Percentiles rank a stretch among this genome's conserved stretches.
Evolutionary conservation across 345 rosid genomes (phyloP).

Genomic region (Populus simonii): DNA sequence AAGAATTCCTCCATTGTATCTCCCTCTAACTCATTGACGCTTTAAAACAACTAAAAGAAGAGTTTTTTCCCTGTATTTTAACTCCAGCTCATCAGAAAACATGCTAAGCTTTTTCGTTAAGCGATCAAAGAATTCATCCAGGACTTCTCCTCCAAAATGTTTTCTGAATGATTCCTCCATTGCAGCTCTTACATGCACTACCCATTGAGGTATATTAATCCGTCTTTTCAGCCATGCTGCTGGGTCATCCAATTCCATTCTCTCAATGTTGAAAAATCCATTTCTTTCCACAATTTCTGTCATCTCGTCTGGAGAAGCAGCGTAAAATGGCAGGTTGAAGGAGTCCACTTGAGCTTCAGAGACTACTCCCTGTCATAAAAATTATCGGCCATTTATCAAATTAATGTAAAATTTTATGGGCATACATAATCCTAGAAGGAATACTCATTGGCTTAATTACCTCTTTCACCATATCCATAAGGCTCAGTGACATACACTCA

Average conservation of each 20-base stretch:
- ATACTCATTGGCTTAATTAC: neutral
- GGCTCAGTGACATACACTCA: conserved; percentile 1
- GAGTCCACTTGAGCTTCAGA: conserved; percentile 48
- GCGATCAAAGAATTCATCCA: conserved; percentile 38
- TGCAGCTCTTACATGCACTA: conserved; percentile 48
- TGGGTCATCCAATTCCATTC: conserved; percentile 39
- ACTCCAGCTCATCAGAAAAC: conserved; percentile 28
- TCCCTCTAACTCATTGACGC: conserved; percentile 24
- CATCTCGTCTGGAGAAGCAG: conserved; percentile 40
- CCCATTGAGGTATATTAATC: conserved; percentile 33
- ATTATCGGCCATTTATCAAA: neutral
- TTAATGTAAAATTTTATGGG: neutral
- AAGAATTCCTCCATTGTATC: neutral
- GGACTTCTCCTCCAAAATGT: conserved; percentile 35
- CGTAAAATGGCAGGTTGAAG: conserved; percentile 52
- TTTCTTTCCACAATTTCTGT: conserved; percentile 31
- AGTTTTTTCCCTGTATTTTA: conserved; percentile 33
- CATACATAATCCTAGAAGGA: neutral
- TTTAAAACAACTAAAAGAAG: conserved; percentile 28
- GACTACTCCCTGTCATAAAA: conserved; percentile 33
- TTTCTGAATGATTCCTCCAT: conserved; percentile 44
- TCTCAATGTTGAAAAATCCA: conserved; percentile 38
- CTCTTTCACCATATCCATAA: conserved; percentile 3
- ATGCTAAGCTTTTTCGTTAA: conserved; percentile 29
- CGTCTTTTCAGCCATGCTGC: conserved; percentile 26